Conservation (phyloP, 805 yeast species). For the Ogataea nitratoaversa region DNA sequence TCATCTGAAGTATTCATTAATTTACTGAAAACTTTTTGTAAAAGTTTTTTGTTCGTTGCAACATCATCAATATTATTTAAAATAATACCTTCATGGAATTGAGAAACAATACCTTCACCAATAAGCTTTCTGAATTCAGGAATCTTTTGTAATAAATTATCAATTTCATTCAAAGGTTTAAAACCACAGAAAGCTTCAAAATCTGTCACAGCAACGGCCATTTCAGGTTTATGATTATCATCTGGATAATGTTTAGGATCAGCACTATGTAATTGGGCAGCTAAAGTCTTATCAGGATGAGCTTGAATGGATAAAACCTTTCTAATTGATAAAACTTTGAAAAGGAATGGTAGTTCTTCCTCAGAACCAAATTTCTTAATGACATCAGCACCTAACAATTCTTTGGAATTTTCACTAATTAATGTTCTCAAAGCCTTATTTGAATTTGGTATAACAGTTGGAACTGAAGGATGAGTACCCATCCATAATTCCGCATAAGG, state of each 20-base stretch:
- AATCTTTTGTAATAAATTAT: conserved; percentile 59
- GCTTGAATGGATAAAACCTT: conserved; percentile 96
- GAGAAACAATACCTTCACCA: conserved; percentile 53
- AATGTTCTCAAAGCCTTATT: conserved; percentile 65
- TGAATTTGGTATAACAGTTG: conserved; percentile 56
- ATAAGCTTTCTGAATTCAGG: conserved; percentile 76
- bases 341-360: conserved; percentile 82
- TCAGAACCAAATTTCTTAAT: conserved; percentile 61
- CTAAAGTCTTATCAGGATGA: conserved; percentile 91
- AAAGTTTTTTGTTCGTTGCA: conserved; percentile 52
- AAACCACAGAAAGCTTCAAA: conserved; percentile 99
- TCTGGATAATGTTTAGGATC: conserved; percentile 97
- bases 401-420: conserved; percentile 54
- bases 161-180: conserved; percentile 80
- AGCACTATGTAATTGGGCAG: conserved; percentile 62
- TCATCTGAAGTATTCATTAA: conserved; percentile 80
- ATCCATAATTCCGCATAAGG: conserved; percentile 99
- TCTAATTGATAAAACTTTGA: conserved; percentile 88
- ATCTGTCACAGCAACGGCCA: conserved; percentile 95
- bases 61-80: conserved; percentile 44
- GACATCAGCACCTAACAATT: conserved; percentile 55
- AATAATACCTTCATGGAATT: conserved; percentile 48
- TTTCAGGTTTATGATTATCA: conserved; percentile 98
- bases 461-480: conserved; percentile 96
- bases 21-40: conserved; percentile 72